Conservation (phyloP, 169 alveolate species). For the Plasmodium inui region DNA sequence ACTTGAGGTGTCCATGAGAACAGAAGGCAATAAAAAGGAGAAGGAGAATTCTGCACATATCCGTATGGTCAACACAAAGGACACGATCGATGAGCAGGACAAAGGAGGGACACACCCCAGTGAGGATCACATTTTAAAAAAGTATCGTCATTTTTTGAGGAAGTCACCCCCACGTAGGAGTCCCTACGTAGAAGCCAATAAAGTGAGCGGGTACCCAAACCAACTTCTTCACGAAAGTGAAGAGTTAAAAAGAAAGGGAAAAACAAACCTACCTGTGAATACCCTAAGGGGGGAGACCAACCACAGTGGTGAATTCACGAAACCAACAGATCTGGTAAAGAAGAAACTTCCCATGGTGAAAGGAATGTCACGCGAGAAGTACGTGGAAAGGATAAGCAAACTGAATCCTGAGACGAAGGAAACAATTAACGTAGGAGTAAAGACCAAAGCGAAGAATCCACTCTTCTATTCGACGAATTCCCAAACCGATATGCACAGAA, state of each 20-base stretch:
- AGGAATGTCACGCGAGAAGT: background rate
- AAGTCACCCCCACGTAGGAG: background rate
- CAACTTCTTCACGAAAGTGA: background rate
- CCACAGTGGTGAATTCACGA: background rate
- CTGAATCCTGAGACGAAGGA: background rate
- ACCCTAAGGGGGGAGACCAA: background rate
- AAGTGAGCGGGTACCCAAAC: background rate
- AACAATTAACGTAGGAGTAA: background rate
- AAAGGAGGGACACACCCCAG: background rate
- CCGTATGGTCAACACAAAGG: background rate
- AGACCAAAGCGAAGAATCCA: slow-evolving; percentile 16
- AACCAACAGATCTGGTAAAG: background rate
- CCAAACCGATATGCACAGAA: background rate
- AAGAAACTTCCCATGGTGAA: background rate
- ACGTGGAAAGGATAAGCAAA: background rate
- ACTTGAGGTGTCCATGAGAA: background rate
- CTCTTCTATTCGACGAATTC: slow-evolving; percentile 12
- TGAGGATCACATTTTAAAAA: slow-evolving; percentile 3
- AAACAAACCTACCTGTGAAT: background rate
- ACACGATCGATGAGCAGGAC: background rate
- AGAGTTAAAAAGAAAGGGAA: background rate
- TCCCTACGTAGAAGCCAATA: background rate
- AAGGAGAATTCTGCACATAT: background rate
- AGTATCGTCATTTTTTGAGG: background rate
- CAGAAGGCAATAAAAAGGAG: background rate